Evolutionary conservation across 768 basidiomycete species (phyloP), one percentile per base, ranked within the genome.

Genomic region (Trametes cingulata): DNA sequence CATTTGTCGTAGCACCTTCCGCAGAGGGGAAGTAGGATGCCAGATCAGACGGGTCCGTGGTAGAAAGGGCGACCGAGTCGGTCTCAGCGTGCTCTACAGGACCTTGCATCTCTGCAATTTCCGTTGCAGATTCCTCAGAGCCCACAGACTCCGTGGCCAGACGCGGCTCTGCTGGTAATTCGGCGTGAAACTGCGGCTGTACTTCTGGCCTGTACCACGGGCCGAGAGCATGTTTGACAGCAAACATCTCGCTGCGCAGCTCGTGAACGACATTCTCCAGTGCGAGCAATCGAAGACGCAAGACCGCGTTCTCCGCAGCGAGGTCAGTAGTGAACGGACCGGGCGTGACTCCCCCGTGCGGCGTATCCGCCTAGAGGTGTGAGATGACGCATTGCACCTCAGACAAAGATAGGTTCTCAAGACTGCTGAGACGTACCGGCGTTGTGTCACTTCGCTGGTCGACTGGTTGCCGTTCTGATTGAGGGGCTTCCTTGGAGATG

Each of bases 221-320:
- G 0, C 88, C 89, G 15, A 94, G 71, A 6, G 80, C 82, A n/a
- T 66, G 72, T 67, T 80, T 83, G 33, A 85, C 77, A 8, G 74
- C 73, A 10, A 77, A 75, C 68, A 91, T 75, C 61, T 94, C 90
- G 39, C 76, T 78, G 50, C 78, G 78, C 67, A 85, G 74, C 5
- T 71, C 70, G 29, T 80, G 77, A 22, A 88, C 68, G 2, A 79
- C 72, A 15, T 78, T 78, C 68, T 92, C 90, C 20, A 91, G 72
- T 0, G 78, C 76, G 13, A 83, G 81, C 9, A 90, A 74, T 33
- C 81, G 80, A 61, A 81, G 78, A 25, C 83, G 82, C 17, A 94
- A 78, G 9, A 84, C 58, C 17, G 80, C 73, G 67, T 93, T 93
- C 68, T 93, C 89, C 56, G 84, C 78, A 39, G 77, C 75, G 3